Evolutionary conservation across 106 monocot species (phyloP).

Genomic region (Dioscorea alata): DNA sequence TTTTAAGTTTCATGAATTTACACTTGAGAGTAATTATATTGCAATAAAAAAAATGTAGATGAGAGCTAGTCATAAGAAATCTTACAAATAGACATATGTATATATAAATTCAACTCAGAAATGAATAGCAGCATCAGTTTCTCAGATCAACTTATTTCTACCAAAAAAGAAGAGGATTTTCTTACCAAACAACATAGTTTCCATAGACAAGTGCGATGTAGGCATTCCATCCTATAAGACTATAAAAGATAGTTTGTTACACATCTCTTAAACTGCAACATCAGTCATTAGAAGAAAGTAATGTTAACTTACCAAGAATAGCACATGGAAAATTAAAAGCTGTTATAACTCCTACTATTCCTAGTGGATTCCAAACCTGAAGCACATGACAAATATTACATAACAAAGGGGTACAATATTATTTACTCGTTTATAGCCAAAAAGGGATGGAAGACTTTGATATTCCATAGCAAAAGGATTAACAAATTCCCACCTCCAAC

Average conservation of each 20-base stretch:
- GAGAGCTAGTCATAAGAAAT: too few relatives aligned
- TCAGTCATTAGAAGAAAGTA: too few relatives aligned
- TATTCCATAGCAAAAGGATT: conserved; percentile 2
- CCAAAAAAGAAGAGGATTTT: background rate
- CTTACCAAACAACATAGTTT: conserved; percentile 95
- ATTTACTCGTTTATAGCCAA: conserved; percentile 2
- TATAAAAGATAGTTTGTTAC: background rate
- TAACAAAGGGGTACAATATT: conserved; percentile 2
- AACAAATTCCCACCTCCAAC: conserved; percentile 72
- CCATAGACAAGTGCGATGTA: conserved; percentile 96
- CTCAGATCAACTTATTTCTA: too few relatives aligned
- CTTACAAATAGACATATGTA: too few relatives aligned
- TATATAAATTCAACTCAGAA: too few relatives aligned
- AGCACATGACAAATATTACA: conserved; percentile 10
- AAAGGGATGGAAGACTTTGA: too few relatives aligned
- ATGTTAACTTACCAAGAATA: conserved; percentile 68
- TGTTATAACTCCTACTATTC: conserved; percentile 95
- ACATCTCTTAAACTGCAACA: too few relatives aligned
- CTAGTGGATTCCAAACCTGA: conserved; percentile 99
- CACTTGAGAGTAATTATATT: too few relatives aligned
- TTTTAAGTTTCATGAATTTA: too few relatives aligned
- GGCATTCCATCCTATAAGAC: conserved; percentile 91
- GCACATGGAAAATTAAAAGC: conserved; percentile 99
- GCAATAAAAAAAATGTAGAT: too few relatives aligned
- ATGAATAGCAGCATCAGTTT: too few relatives aligned